Evolutionary conservation across 352 stramenopile genomes (phyloP).

Genomic region (Globisporangium takayamanum): DNA sequence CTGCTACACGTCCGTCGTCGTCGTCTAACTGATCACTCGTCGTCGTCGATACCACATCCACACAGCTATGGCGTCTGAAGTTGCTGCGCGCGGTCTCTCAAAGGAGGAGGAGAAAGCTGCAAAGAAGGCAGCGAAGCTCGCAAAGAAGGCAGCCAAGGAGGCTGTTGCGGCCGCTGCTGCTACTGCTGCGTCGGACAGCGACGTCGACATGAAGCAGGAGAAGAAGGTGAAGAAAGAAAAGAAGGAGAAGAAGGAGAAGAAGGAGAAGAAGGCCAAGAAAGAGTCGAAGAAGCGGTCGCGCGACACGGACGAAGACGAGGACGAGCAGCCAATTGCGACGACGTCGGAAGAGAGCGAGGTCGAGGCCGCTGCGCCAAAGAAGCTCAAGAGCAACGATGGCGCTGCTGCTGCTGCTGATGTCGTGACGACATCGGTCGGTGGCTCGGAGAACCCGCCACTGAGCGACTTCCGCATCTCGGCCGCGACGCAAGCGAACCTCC

Average conservation of each 20-base stretch:
- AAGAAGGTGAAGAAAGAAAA: slow-evolving; percentile 56
- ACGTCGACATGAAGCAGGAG: slow-evolving; percentile 15
- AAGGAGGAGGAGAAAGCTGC: slow-evolving; percentile 61
- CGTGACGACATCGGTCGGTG: slow-evolving; percentile 29
- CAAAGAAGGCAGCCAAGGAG: slow-evolving; percentile 47
- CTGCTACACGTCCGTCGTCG: no score
- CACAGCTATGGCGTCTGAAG: slow-evolving; percentile 10
- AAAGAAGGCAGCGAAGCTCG: slow-evolving; percentile 47
- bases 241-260: slow-evolving; percentile 48
- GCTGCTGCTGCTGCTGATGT: neutral
- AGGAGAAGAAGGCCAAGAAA: slow-evolving; percentile 67
- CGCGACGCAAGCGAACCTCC: slow-evolving; percentile 53
- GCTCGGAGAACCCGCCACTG: slow-evolving; percentile 61
- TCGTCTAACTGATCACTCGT: no score
- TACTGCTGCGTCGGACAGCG: slow-evolving; percentile 9
- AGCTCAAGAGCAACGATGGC: slow-evolving; percentile 13
- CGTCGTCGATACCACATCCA: neutral
- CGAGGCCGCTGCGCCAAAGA: slow-evolving; percentile 31
- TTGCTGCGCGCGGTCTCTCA: slow-evolving; percentile 28
- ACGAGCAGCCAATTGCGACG: slow-evolving; percentile 25
- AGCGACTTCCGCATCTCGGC: slow-evolving; percentile 62
- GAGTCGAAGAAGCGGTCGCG: slow-evolving; percentile 69
- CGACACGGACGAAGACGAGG: slow-evolving; percentile 23
- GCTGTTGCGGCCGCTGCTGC: slow-evolving; percentile 12
- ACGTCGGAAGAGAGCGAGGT: slow-evolving; percentile 53